These are phyloP conservation scores for Davidsoniella neocaledoniae DNA, from an alignment of 2,329 filamentous ascomycete species.

Conservation along the genomic window DNA sequence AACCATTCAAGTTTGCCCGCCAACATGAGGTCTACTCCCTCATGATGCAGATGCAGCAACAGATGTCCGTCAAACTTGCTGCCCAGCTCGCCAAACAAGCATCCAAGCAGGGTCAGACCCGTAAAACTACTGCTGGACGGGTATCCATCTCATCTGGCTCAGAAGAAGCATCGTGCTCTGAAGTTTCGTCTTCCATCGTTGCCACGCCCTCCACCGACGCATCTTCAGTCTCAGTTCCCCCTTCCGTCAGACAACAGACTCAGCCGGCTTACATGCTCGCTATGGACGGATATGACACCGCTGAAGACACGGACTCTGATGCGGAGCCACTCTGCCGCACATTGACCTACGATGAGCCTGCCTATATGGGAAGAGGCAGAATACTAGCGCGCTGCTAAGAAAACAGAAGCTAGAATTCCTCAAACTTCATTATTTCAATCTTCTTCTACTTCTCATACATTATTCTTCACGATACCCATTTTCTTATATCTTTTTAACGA, in stretches of 20 bases:
- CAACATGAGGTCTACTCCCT: slow-evolving; percentile 9
- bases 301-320: slow-evolving; percentile 7
- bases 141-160: not conserved
- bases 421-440: too few relatives aligned
- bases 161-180: not conserved
- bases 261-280: too few relatives aligned
- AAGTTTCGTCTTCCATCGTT: not conserved
- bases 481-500: too few relatives aligned
- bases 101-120: not conserved
- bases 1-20: slow-evolving; percentile 9
- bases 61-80: slow-evolving; percentile 6
- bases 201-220: too few relatives aligned
- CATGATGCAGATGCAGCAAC: slow-evolving; percentile 9
- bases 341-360: too few relatives aligned
- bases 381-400: too few relatives aligned
- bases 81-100: slow-evolving; percentile 11
- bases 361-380: too few relatives aligned
- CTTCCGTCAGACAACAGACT: too few relatives aligned
- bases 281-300: slow-evolving; percentile 2
- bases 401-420: too few relatives aligned
- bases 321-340: slow-evolving; percentile 6
- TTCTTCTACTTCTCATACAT: too few relatives aligned
- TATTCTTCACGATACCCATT: too few relatives aligned
- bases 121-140: not conserved
- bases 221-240: too few relatives aligned